Percentiles rank a stretch among this genome's conserved stretches.
phyloP scores from a whole-genome alignment of 306 rosid genomes.

The Parietaria judaica region DNA sequence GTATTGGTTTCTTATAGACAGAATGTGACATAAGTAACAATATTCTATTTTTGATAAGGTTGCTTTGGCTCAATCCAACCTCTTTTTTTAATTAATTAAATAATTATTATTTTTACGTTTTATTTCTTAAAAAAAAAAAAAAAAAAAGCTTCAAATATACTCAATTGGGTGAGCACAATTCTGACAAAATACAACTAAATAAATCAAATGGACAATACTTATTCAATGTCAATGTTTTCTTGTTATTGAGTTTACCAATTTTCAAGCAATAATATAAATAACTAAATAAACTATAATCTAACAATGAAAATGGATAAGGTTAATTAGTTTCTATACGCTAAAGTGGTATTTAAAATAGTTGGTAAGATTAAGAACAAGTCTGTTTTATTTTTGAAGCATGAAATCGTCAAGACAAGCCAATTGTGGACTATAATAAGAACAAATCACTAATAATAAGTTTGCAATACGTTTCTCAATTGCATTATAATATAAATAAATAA shows the following conservation, averaged over 20 bases:
- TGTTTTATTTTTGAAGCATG: background rate
- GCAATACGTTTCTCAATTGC: background rate
- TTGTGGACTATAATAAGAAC: background rate
- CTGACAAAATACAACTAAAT: conserved; percentile 19
- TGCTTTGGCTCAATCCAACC: background rate
- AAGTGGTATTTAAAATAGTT: conserved; percentile 13
- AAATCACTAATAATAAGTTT: background rate
- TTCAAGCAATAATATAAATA: too few relatives aligned
- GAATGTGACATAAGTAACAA: background rate
- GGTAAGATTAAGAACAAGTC: conserved; percentile 18
- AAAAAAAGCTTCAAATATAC: background rate
- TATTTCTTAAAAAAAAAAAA: background rate
- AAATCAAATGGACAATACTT: background rate
- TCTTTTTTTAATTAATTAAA: background rate
- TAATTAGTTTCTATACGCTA: conserved; percentile 11
- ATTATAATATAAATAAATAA: background rate
- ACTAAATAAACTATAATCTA: too few relatives aligned
- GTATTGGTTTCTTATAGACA: background rate
- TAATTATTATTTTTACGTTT: background rate
- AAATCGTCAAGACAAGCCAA: conserved; percentile 5
- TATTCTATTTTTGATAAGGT: background rate
- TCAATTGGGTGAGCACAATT: conserved; percentile 18
- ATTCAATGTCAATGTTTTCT: too few relatives aligned
- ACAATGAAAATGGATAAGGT: too few relatives aligned
- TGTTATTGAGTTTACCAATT: too few relatives aligned